phyloP scores from a whole-genome alignment of 192 early-diverging fungal species.

The Piromyces finnis region DNA sequence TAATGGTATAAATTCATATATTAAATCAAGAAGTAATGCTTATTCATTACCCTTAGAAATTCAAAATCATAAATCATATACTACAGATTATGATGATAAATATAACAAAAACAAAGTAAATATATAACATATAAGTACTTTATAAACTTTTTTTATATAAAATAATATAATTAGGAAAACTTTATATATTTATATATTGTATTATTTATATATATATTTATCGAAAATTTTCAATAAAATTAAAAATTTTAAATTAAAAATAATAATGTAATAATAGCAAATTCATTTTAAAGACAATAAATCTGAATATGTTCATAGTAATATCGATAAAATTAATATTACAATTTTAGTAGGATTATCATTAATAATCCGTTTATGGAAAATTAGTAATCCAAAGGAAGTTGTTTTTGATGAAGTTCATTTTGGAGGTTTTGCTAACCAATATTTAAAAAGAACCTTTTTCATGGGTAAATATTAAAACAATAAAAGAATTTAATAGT shows the following conservation, averaged over 20 bases:
- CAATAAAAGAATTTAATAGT: too few relatives aligned
- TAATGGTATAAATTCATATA: background rate
- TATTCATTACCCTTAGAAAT: background rate
- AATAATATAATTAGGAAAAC: background rate
- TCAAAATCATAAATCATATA: background rate
- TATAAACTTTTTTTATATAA: too few relatives aligned
- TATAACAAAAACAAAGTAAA: background rate
- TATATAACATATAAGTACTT: too few relatives aligned
- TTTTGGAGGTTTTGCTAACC: slow-evolving; percentile 94
- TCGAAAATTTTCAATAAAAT: too few relatives aligned
- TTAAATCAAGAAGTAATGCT: background rate
- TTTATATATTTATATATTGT: too few relatives aligned
- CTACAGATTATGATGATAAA: background rate
- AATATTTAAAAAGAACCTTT: slow-evolving; percentile 71
- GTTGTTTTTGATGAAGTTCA: slow-evolving; percentile 86
- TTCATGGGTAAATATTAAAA: slow-evolving; percentile 46
- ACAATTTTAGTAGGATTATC: background rate
- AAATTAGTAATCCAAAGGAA: background rate
- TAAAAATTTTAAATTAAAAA: too few relatives aligned
- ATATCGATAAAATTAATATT: background rate
- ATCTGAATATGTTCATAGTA: background rate
- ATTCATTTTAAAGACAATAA: background rate
- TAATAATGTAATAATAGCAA: too few relatives aligned
- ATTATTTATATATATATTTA: too few relatives aligned
- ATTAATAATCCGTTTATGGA: background rate